phyloP scores from a whole-genome alignment of 2,329 filamentous ascomycete genomes.

The Cytospora schulzeri region DNA sequence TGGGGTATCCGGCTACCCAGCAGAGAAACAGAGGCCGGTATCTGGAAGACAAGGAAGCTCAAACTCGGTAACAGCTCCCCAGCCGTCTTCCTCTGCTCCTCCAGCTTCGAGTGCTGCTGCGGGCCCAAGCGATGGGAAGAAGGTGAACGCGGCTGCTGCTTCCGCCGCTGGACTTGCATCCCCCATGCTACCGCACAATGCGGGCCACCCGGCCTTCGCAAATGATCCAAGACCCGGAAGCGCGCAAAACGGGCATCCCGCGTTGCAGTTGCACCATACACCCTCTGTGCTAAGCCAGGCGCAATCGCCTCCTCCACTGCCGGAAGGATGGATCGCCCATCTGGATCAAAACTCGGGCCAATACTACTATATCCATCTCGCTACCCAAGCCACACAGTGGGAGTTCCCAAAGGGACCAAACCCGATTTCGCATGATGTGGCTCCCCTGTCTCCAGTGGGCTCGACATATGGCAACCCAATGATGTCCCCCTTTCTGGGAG shows the following conservation, averaged over 20 bases:
- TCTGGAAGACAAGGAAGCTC: slow-evolving; percentile 32
- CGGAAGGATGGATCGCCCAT: slow-evolving; percentile 98
- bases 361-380: slow-evolving; percentile 98
- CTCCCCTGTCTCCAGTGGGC: slow-evolving; percentile 79
- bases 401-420: slow-evolving; percentile 97
- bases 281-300: slow-evolving; percentile 56
- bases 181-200: slow-evolving; percentile 50
- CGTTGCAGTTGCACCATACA: slow-evolving; percentile 48
- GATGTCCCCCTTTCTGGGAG: slow-evolving; percentile 67
- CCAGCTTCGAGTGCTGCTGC: slow-evolving; percentile 29
- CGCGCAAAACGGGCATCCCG: slow-evolving; percentile 49
- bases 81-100: slow-evolving; percentile 25
- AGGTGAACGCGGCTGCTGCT: slow-evolving; percentile 35
- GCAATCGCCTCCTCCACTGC: slow-evolving; percentile 85
- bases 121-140: slow-evolving; percentile 32
- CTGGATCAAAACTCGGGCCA: slow-evolving; percentile 94
- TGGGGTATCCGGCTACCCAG: slow-evolving; percentile 65
- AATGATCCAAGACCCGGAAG: slow-evolving; percentile 68
- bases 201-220: slow-evolving; percentile 85
- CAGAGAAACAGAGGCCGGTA: slow-evolving; percentile 70
- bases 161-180: slow-evolving; percentile 42
- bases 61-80: slow-evolving; percentile 36
- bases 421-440: slow-evolving; percentile 79
- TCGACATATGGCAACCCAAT: slow-evolving; percentile 77
- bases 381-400: slow-evolving; percentile 96